Conservation (phyloP, 768 basidiomycete species). For the Tylopilus intermedius region DNA sequence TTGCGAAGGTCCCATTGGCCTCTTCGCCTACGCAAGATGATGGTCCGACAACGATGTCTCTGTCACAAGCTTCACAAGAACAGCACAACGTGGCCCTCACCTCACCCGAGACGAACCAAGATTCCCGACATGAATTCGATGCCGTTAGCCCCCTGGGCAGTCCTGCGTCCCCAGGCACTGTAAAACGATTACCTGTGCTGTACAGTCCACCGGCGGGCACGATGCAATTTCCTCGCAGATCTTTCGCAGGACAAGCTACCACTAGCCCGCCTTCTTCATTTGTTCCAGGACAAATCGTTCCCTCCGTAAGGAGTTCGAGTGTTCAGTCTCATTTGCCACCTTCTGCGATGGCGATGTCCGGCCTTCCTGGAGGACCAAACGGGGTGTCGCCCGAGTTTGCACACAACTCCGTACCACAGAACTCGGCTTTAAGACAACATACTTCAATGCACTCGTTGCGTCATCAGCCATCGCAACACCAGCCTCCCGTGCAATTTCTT, state of each 20-base stretch:
- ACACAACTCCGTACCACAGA: slow-evolving; percentile 10
- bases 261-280: slow-evolving; percentile 31
- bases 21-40: slow-evolving; percentile 5
- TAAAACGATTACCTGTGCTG: slow-evolving; percentile 16
- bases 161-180: slow-evolving; percentile 6
- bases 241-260: slow-evolving; percentile 17
- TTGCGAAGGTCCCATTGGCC: background rate
- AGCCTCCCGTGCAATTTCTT: slow-evolving; percentile 11
- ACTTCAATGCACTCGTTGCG: slow-evolving; percentile 27
- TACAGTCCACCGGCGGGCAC: slow-evolving; percentile 13
- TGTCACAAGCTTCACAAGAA: slow-evolving; percentile 3
- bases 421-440: slow-evolving; percentile 16
- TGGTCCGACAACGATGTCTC: background rate
- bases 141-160: background rate
- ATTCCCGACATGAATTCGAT: background rate
- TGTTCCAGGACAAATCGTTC: slow-evolving; percentile 33
- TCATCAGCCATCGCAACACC: slow-evolving; percentile 24
- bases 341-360: slow-evolving; percentile 20
- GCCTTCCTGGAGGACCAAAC: slow-evolving; percentile 17
- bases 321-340: slow-evolving; percentile 24
- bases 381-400: slow-evolving; percentile 12
- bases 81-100: slow-evolving; percentile 1
- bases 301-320: slow-evolving; percentile 38
- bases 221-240: slow-evolving; percentile 21
- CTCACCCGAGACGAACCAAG: slow-evolving; percentile 5